These are phyloP conservation scores for Brassica rapa DNA, from an alignment of 345 rosid species.

Conservation along the genomic window DNA sequence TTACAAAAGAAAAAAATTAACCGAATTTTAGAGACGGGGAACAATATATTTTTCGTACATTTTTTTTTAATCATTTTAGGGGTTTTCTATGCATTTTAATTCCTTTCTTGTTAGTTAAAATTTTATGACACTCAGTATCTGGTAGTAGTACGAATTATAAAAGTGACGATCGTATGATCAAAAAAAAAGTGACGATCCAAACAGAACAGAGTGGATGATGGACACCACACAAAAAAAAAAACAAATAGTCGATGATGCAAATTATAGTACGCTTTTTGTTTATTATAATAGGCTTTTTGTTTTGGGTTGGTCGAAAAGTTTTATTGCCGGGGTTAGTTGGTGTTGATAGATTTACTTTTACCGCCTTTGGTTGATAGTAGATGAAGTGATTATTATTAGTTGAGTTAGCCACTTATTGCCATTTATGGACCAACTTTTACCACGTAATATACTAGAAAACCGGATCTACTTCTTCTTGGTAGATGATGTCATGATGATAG, in stretches of 20 bases:
- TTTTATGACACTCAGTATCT: background rate
- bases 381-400: constrained; percentile 32
- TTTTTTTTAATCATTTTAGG: background rate
- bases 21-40: background rate
- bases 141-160: background rate
- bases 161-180: background rate
- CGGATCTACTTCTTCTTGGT: constrained; percentile 31
- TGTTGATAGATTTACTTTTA: background rate
- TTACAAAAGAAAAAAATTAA: background rate
- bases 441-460: constrained; percentile 35
- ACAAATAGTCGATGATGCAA: background rate
- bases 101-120: background rate
- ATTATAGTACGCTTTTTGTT: background rate
- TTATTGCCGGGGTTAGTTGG: background rate
- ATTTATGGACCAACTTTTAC: constrained; percentile 19
- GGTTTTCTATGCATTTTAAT: background rate
- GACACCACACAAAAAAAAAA: background rate
- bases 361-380: constrained; percentile 22
- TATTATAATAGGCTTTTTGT: background rate
- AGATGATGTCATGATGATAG: constrained; percentile 1
- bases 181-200: background rate
- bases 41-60: background rate
- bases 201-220: background rate
- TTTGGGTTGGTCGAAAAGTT: background rate
- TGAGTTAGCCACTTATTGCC: constrained; percentile 34